phyloP scores from a whole-genome alignment of 768 basidiomycete species.

The Saitozyma sp. region DNA sequence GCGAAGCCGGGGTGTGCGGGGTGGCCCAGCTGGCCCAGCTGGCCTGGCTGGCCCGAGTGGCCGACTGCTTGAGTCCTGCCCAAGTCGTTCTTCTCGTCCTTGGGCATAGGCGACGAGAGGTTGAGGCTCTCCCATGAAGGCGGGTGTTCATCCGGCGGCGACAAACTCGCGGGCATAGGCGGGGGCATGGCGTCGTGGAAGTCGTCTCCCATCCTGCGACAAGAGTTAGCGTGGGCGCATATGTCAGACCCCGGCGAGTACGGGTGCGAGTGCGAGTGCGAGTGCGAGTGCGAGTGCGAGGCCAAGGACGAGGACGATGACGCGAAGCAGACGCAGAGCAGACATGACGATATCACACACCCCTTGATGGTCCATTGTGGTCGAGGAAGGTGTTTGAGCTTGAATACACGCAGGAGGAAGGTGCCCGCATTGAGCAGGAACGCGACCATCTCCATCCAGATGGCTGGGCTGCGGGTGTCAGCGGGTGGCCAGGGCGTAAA shows the following conservation, averaged over 20 bases:
- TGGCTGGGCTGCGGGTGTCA: constrained; percentile 18
- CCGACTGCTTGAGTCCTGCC: background rate
- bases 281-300: background rate
- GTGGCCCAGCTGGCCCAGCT: too few species aligned
- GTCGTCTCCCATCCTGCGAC: constrained; percentile 4
- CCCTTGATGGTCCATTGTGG: constrained; percentile 37
- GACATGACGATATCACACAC: constrained; percentile 4
- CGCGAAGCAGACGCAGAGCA: background rate
- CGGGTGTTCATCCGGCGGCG: constrained; percentile 8
- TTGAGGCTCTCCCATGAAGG: constrained; percentile 29
- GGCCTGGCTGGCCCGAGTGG: too few species aligned
- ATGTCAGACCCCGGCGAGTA: too few species aligned
- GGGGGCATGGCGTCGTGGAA: constrained; percentile 10
- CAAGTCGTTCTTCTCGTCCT: constrained; percentile 5
- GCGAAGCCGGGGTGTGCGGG: too few species aligned
- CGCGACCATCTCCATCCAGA: constrained; percentile 34
- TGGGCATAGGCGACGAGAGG: constrained; percentile 1
- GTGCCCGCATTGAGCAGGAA: constrained; percentile 23
- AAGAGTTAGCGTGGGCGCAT: too few species aligned
- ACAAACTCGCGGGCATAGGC: constrained; percentile 13
- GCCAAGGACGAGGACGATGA: background rate
- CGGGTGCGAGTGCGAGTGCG: background rate
- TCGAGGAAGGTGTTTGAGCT: constrained; percentile 22
- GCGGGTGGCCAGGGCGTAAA: background rate
- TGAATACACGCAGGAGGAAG: constrained; percentile 20